Evolutionary conservation across 163 green algal genomes (phyloP).

Genomic region (Prototheca cutis): DNA sequence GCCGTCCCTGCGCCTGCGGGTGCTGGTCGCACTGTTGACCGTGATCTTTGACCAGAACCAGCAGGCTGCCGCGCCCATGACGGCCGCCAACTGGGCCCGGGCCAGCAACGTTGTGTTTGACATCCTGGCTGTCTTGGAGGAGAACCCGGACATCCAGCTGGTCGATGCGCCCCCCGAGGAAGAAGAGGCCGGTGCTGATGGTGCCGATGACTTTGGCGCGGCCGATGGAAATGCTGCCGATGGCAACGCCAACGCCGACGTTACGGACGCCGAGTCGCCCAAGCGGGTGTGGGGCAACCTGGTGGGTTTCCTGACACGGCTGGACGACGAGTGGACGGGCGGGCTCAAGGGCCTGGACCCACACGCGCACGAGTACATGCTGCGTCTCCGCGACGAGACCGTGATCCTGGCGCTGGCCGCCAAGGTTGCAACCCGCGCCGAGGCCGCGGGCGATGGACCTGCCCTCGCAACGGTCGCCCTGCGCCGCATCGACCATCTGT

Average conservation of each 20-base stretch:
- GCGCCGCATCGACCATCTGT: conserved; percentile 88
- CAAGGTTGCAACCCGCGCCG: conserved; percentile 35
- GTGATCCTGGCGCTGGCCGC: conserved; percentile 75
- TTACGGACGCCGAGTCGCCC: conserved; percentile 13
- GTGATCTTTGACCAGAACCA: conserved; percentile 93
- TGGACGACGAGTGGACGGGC: conserved; percentile 98
- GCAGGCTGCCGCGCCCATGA: conserved; percentile 71
- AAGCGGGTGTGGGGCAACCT: conserved; percentile 84
- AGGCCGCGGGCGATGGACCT: conserved; percentile 20
- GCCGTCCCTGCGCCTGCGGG: conserved; percentile 72
- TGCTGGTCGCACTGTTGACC: conserved; percentile 78
- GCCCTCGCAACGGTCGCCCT: conserved; percentile 50
- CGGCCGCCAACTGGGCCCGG: conserved; percentile 72
- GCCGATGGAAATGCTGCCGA: no score
- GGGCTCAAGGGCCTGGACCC: conserved; percentile 94
- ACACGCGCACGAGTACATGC: conserved; percentile 95
- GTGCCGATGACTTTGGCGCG: no score
- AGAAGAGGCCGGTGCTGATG: conserved; percentile 35
- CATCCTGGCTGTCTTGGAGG: conserved; percentile 57
- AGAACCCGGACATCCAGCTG: conserved; percentile 16
- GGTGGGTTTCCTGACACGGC: conserved; percentile 82
- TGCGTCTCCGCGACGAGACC: conserved; percentile 84
- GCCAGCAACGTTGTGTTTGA: conserved; percentile 66
- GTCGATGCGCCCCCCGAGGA: conserved; percentile 34
- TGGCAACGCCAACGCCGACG: no score